Base-by-base conservation (phyloP, 148 eudicot species). In the Euryodendron excelsum region DNA sequence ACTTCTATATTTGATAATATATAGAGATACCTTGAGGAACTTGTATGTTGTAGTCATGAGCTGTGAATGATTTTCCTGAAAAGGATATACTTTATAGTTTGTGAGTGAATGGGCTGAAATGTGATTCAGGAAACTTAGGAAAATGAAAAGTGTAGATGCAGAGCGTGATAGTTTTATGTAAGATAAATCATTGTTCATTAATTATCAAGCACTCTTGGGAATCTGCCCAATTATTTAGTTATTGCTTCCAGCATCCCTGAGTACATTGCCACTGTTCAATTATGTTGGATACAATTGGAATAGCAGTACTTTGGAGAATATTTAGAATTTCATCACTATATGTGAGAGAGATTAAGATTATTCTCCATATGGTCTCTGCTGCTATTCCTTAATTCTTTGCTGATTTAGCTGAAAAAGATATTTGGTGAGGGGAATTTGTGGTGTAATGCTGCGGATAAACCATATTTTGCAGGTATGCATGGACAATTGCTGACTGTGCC, bases 401-500 rank as follows among this genome's bases (percentile, higher is more conserved):
- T 68, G 50, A 68, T 68, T 9, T 41, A n/a, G 25, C 10, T 41
- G 33, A 23, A 41, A 41, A 69, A 69, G 52, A 69, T 67, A 20
- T 23, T 67, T 21, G 5, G 33, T 18, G 15, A 5, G 47, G 37
- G 52, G 31, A 69, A 52, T 0, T 20, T 41, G 72, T 10, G 47
- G 36, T 21, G 17, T 66, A 21, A 36, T 21, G 70, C 47, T 18
- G 13, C 0, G 37, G 30, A 63, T 33, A 33, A 20, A 66, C 4
- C n/a, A 28, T 61, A 67, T 61, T 44, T 50, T 85, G 64, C 90
- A 96, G 99, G 77, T 96, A 93, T 82, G 95, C 97, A 20, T 96
- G 99, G 99, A 92, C 98, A 31, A 85, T 92, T 73, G 94, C 93
- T 41, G 83, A 90, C 48, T 96, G 99, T 79, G 87, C 83, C 63